Evolutionary conservation across 2,329 filamentous ascomycete genomes (phyloP).

Genomic region (Penicillium italicum): DNA sequence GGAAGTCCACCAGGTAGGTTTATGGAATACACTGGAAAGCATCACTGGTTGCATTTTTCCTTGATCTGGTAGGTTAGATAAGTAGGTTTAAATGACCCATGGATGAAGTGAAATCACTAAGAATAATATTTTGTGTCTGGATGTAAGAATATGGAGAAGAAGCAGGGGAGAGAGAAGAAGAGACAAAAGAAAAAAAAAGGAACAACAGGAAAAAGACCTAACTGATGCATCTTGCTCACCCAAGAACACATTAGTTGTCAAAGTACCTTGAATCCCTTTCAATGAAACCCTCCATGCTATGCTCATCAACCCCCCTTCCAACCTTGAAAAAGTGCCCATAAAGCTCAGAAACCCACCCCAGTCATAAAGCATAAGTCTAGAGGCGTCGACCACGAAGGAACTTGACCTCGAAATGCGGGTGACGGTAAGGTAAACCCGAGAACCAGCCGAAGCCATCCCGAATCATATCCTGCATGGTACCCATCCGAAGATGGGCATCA

Average conservation of each 20-base stretch:
- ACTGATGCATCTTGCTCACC: neutral
- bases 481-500: neutral
- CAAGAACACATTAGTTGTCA: neutral
- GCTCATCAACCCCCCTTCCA: neutral
- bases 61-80: neutral
- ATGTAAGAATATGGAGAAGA: neutral
- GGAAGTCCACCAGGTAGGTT: too few relatives aligned
- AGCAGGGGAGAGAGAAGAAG: neutral
- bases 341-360: neutral
- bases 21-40: neutral
- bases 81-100: neutral
- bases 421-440: neutral
- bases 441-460: conserved; percentile 9
- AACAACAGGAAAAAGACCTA: neutral
- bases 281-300: neutral
- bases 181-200: neutral
- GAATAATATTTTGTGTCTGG: neutral
- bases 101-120: neutral
- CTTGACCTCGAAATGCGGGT: conserved; percentile 1
- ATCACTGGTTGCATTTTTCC: neutral
- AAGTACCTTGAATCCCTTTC: neutral
- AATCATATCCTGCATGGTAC: conserved; percentile 5
- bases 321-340: neutral
- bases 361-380: neutral
- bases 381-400: neutral